These are phyloP conservation scores for Fragilaria crotonensis DNA, from an alignment of 108 stramenopile species.

Conservation along the genomic window DNA sequence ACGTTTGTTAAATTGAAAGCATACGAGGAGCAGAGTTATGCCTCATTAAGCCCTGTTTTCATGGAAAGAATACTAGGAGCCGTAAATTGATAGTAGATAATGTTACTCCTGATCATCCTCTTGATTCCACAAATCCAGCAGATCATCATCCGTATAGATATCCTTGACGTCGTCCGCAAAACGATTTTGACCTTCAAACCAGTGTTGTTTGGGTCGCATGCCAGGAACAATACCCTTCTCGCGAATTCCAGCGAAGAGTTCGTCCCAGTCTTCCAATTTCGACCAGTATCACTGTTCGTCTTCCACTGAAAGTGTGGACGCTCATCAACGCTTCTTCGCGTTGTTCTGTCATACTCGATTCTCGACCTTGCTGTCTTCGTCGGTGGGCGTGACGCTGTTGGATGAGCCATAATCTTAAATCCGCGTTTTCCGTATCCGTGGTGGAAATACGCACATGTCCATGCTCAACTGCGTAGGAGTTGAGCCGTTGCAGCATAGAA, in stretches of 20 bases:
- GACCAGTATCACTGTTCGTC: slow-evolving; percentile 8
- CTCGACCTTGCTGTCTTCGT: slow-evolving; percentile 2
- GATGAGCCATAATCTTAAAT: slow-evolving; percentile 42
- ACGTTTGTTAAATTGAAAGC: too few species aligned
- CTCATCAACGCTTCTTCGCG: slow-evolving; percentile 25
- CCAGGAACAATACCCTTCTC: slow-evolving; percentile 42
- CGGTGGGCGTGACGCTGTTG: slow-evolving; percentile 35
- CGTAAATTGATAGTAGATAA: too few species aligned
- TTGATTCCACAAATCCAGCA: slow-evolving; percentile 48
- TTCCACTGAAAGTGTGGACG: slow-evolving; percentile 41
- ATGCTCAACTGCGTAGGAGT: slow-evolving; percentile 23
- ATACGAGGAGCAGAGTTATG: too few species aligned
- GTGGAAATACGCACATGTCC: slow-evolving; percentile 23
- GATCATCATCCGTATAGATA: slow-evolving; percentile 42
- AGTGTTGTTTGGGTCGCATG: slow-evolving; percentile 31
- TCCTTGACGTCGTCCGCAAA: slow-evolving; percentile 25
- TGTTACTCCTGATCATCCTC: slow-evolving; percentile 33
- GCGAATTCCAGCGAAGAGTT: slow-evolving; percentile 36
- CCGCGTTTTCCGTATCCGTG: slow-evolving; percentile 20
- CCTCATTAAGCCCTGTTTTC: too few species aligned
- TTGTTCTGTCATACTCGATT: slow-evolving; percentile 19
- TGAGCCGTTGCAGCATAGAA: slow-evolving; percentile 23
- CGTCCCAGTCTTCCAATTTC: slow-evolving; percentile 34
- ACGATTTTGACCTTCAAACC: slow-evolving; percentile 40
- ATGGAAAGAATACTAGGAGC: too few species aligned